A percentile compares a stretch with the other conserved stretches of the same genome.
phyloP scores from a whole-genome alignment of 208 protist species.

The Crithidia sp. region DNA sequence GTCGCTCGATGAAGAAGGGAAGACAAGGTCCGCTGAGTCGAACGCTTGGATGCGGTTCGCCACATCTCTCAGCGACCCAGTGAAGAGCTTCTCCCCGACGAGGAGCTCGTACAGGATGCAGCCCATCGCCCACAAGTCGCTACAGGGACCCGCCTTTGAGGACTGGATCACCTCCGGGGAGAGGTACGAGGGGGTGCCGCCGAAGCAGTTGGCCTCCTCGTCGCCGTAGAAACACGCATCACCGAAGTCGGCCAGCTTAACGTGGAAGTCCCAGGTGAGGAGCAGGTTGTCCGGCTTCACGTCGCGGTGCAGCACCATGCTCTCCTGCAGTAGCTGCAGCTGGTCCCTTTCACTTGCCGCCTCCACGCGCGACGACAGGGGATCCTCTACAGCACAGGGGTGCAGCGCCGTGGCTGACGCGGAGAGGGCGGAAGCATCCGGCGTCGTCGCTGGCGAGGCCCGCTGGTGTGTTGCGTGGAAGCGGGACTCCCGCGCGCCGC shows the following conservation, averaged over 20 bases:
- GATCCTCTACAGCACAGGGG: neutral
- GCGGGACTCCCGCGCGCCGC: neutral
- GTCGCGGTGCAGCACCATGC: slow-evolving; percentile 82
- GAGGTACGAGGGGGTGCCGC: slow-evolving; percentile 78
- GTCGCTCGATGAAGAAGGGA: slow-evolving; percentile 70
- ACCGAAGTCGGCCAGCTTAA: slow-evolving; percentile 81
- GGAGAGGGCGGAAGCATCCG: neutral
- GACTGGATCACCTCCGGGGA: slow-evolving; percentile 87
- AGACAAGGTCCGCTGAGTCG: slow-evolving; percentile 51
- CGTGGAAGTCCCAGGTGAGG: slow-evolving; percentile 69
- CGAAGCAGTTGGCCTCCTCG: slow-evolving; percentile 66
- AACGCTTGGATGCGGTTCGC: slow-evolving; percentile 65
- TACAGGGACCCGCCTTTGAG: slow-evolving; percentile 76
- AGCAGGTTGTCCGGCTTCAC: slow-evolving; percentile 90
- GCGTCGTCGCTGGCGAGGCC: slow-evolving; percentile 1
- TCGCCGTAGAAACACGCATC: slow-evolving; percentile 79
- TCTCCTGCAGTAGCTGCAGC: slow-evolving; percentile 15
- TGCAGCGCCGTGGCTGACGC: neutral
- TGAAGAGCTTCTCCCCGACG: slow-evolving; percentile 28
- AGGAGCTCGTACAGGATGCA: slow-evolving; percentile 96
- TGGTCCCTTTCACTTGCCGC: too few relatives aligned
- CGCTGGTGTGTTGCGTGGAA: neutral
- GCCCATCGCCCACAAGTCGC: slow-evolving; percentile 99
- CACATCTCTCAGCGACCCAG: slow-evolving; percentile 21
- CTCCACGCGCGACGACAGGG: too few relatives aligned